Base-by-base conservation (phyloP, 2,329 filamentous ascomycete species). In the Fusarium xylarioides region DNA sequence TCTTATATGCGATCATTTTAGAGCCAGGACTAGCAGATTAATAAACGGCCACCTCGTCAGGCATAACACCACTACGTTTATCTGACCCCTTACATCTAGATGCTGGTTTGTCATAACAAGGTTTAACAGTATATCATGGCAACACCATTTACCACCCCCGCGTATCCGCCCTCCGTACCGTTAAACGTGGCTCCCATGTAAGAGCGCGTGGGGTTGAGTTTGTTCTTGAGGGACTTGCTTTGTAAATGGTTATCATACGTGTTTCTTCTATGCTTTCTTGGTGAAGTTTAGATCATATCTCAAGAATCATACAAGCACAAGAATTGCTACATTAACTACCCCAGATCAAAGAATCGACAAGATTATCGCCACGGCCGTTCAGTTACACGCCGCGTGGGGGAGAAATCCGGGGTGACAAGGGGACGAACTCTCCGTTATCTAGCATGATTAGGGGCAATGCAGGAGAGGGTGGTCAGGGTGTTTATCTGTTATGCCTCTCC, bases 401-500 rank as follows among this genome's bases (percentile, higher is more conserved):
- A 46, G 35, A 40, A 65, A 53, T 55, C 67, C 26, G 63, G 70
- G 70, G 66, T 53, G 70, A 70, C 56, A 70, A 73, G 55, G 67
- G 46, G 28, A 57, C 42, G 43, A 56, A 46, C 49, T 56, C 32
- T 66, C 50, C 55, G 55, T 73, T 73, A 73, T 73, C 70, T 70
- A 44, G 66, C n/a, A 43, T 54, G 44, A 57, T 53, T 66, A 50
- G 46, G 37, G 52, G 58, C 37, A 32, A 37, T 58, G 40, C 40
- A 37, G 38, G 40, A 50, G 52, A 61, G 37, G 59, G 55, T 54
- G 56, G 66, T 62, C 60, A 58, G 70, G 58, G 54, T 54, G 47
- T 67, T 73, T 73, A 73, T 73, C 70, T 73, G 46, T 62, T 53
- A 66, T 65, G 56, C 43, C 32, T 52, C 70, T 35, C 54, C 63